Conservation (phyloP, 495 filamentous ascomycete genomes). For the Neurospora pannonica region DNA sequence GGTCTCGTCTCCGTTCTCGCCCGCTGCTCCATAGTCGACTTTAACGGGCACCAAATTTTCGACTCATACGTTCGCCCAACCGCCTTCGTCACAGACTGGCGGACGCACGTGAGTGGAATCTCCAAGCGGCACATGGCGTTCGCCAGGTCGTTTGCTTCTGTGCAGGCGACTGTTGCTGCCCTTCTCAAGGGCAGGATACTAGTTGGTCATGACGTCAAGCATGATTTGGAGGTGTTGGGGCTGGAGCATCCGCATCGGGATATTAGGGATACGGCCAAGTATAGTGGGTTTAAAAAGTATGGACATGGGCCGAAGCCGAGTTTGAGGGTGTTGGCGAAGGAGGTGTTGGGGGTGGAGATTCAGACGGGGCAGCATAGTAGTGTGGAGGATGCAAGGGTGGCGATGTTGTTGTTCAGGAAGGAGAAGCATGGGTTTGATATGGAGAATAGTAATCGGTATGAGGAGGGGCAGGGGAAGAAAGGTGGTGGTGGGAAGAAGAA, state of each 20-base stretch:
- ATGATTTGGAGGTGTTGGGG: slow-evolving; percentile 71
- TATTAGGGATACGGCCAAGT: slow-evolving; percentile 77
- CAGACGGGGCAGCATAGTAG: slow-evolving; percentile 60
- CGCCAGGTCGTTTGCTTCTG: slow-evolving; percentile 62
- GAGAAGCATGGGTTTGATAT: slow-evolving; percentile 77
- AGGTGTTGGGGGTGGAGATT: slow-evolving; percentile 74
- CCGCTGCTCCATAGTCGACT: slow-evolving; percentile 81
- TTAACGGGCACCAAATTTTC: slow-evolving; percentile 80
- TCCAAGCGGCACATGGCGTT: slow-evolving; percentile 55
- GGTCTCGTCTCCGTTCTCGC: slow-evolving; percentile 60
- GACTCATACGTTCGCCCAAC: slow-evolving; percentile 80
- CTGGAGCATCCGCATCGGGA: slow-evolving; percentile 66
- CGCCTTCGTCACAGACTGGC: slow-evolving; percentile 75
- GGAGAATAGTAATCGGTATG: slow-evolving; percentile 59
- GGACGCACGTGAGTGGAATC: slow-evolving; percentile 77
- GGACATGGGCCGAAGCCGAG: slow-evolving; percentile 70
- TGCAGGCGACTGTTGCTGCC: slow-evolving; percentile 61
- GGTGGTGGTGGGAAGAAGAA: slow-evolving; percentile 11
- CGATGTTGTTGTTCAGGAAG: slow-evolving; percentile 76
- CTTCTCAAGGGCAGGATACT: slow-evolving; percentile 66
- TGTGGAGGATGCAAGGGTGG: slow-evolving; percentile 80
- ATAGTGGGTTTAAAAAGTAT: slow-evolving; percentile 61
- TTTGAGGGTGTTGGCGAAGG: slow-evolving; percentile 62
- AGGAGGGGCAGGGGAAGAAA: slow-evolving; percentile 33
- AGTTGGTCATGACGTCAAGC: slow-evolving; percentile 81